Percentiles rank a stretch among this genome's conserved stretches.
Evolutionary conservation across 169 alveolate genomes (phyloP).

Genomic region (Eimeria tenella): DNA sequence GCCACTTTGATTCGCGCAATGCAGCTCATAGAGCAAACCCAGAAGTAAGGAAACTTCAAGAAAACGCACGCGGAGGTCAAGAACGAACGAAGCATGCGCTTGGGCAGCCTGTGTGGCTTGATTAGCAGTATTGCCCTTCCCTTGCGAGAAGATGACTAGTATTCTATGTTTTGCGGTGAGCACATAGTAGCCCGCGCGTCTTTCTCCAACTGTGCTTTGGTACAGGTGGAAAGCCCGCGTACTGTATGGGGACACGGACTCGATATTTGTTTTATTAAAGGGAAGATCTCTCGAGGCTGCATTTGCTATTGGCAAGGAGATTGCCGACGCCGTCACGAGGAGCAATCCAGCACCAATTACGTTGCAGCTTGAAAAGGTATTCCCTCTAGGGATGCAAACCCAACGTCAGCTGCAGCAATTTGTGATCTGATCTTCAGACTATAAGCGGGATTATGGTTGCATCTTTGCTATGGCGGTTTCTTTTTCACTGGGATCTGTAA

Average conservation of each 20-base stretch:
- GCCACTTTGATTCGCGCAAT: slow-evolving; percentile 94
- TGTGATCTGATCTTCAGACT: not conserved
- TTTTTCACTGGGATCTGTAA: too few relatives aligned
- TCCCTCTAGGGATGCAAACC: not conserved
- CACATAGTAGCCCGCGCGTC: too few relatives aligned
- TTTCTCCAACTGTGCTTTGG: too few relatives aligned
- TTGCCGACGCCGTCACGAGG: slow-evolving; percentile 74
- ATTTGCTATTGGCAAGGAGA: slow-evolving; percentile 78
- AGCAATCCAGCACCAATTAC: slow-evolving; percentile 81
- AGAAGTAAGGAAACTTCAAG: slow-evolving; percentile 25
- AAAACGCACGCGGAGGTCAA: not conserved
- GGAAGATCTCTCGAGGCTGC: slow-evolving; percentile 81
- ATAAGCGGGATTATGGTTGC: too few relatives aligned
- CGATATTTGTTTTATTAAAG: slow-evolving; percentile 93
- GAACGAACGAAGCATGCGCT: too few relatives aligned
- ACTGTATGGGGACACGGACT: slow-evolving; percentile 99
- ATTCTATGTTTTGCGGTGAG: too few relatives aligned
- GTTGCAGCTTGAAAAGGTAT: slow-evolving; percentile 81
- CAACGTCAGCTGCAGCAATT: not conserved
- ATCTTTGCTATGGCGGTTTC: too few relatives aligned
- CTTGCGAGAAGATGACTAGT: too few relatives aligned
- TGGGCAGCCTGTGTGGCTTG: too few relatives aligned
- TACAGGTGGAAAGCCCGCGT: slow-evolving; percentile 90
- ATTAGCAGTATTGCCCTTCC: too few relatives aligned
- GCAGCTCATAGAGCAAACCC: slow-evolving; percentile 89